phyloP scores from a whole-genome alignment of 192 early-diverging fungal genomes.

The Coemansia javaensis region DNA sequence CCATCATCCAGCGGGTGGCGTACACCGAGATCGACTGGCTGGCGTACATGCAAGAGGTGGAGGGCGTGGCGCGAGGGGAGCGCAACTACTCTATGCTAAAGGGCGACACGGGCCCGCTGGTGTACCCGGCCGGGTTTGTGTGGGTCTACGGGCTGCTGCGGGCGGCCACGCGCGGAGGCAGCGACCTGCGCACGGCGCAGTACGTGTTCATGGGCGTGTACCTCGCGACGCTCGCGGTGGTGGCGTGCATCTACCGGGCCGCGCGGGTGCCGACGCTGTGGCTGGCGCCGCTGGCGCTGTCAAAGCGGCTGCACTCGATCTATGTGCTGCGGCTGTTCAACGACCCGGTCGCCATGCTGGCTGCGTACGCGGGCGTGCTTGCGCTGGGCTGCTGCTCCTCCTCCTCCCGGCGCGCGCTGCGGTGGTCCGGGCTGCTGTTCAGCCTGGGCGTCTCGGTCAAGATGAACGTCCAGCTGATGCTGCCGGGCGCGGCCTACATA shows the following conservation, averaged over 20 bases:
- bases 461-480: conserved; percentile 92
- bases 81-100: conserved; percentile 71
- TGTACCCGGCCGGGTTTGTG: conserved; percentile 89
- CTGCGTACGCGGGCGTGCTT: conserved; percentile 64
- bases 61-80: conserved; percentile 72
- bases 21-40: conserved; percentile 97
- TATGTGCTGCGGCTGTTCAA: conserved; percentile 90
- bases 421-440: conserved; percentile 15
- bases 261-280: conserved; percentile 62
- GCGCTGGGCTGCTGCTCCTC: no score
- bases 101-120: conserved; percentile 91
- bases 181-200: conserved; percentile 69
- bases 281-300: conserved; percentile 63
- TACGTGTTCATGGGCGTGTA: conserved; percentile 79
- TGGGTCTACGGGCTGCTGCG: conserved; percentile 76
- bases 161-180: conserved; percentile 63
- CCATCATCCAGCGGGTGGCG: conserved; percentile 22
- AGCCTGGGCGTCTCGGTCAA: conserved; percentile 85
- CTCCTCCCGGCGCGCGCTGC: conserved; percentile 43
- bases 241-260: conserved; percentile 63
- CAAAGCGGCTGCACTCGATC: conserved; percentile 90
- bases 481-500: conserved; percentile 74
- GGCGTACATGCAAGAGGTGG: conserved; percentile 93
- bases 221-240: conserved; percentile 58
- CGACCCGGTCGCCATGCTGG: conserved; percentile 86